Conservation (phyloP, 2,329 filamentous ascomycete genomes). For the Dactylellina leptospora region DNA sequence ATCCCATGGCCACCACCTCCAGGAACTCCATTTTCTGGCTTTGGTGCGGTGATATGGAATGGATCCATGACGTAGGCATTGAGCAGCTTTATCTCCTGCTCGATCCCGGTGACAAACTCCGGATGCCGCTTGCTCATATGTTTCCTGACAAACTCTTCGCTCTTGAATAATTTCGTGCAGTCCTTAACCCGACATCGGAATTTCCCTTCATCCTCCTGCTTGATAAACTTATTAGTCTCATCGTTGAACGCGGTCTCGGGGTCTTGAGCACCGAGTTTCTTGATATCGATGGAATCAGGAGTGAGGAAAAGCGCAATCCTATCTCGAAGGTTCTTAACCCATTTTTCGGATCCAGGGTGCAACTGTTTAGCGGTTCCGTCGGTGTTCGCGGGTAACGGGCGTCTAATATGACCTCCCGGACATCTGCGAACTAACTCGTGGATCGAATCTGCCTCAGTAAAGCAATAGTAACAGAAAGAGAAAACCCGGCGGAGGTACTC, state of each 20-base stretch:
- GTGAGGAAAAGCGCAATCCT: constrained; percentile 93
- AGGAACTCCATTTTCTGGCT: constrained; percentile 68
- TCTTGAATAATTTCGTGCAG: constrained; percentile 96
- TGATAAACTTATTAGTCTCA: constrained; percentile 85
- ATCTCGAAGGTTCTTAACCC: constrained; percentile 98
- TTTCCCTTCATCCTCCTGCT: constrained; percentile 97
- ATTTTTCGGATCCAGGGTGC: constrained; percentile 93
- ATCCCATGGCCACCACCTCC: constrained; percentile 64
- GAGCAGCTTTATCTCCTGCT: constrained; percentile 86
- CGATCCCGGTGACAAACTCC: constrained; percentile 83
- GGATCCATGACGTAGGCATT: constrained; percentile 96
- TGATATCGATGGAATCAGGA: constrained; percentile 79
- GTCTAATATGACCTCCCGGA: constrained; percentile 92
- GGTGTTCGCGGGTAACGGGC: constrained; percentile 73
- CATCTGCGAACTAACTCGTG: constrained; percentile 96
- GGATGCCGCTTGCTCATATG: constrained; percentile 94
- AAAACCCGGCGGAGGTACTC: constrained; percentile 96
- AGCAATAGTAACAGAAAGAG: constrained; percentile 99
- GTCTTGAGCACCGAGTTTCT: constrained; percentile 88
- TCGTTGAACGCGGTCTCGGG: constrained; percentile 86
- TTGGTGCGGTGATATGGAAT: constrained; percentile 89
- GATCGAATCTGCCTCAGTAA: constrained; percentile 96
- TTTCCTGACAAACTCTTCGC: constrained; percentile 96
- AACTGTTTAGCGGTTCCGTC: constrained; percentile 84
- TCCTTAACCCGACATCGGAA: constrained; percentile 96